Base-by-base conservation (phyloP, 2,329 filamentous ascomycete species). In the Pestalotiopsis sp. region DNA sequence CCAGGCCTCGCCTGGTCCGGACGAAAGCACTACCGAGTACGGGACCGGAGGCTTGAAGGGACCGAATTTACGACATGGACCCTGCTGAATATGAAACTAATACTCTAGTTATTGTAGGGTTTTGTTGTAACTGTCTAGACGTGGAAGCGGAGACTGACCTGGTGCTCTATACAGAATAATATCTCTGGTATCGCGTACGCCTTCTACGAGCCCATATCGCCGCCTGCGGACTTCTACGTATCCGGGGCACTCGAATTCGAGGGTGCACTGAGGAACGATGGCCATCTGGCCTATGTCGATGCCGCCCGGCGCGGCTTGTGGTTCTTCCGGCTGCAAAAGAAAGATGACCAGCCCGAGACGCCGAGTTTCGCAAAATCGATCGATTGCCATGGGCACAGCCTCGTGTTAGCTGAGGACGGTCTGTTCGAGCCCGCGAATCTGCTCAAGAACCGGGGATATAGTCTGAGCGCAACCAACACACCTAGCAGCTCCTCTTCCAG, bases 81-180 rank as follows among this genome's bases (percentile, higher is more conserved):
- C 85, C 85, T 79, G 86, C 86, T 72, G 87, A 90, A 80, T 89
- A 89, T 79, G 87, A 89, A 76, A 90, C 88, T 77, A 90, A 90
- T 80, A 84, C 83, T 70, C 80, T 90, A 75, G 81, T 88, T 75
- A 83, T 89, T 81, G 88, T 90, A 73, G 75, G 86, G 81, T 20
- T 45, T 14, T 14, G 12, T 9, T 61, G 23, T 40, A 27, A 5
- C 59, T 31, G 3, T 36, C 7, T 11, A 52, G 49, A 23, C 62
- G 52, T 36, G 65, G 14, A 36, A 56, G 14, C 6, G 58, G 9
- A 59, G 17, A 12, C 72, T 78, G 38, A 75, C 71, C 52, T 52
- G 56, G 25, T 59, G 64, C 13, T 56, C 31, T 62, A 27, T 60
- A 2, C 72, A 90, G 87, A 87, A 85, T 79, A 87, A 88, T 75